A percentile compares a stretch with the other conserved stretches of the same genome.
Evolutionary conservation across 176 grass and related monocot genomes (phyloP).

Genomic region (Hsuehochloa calcarea): DNA sequence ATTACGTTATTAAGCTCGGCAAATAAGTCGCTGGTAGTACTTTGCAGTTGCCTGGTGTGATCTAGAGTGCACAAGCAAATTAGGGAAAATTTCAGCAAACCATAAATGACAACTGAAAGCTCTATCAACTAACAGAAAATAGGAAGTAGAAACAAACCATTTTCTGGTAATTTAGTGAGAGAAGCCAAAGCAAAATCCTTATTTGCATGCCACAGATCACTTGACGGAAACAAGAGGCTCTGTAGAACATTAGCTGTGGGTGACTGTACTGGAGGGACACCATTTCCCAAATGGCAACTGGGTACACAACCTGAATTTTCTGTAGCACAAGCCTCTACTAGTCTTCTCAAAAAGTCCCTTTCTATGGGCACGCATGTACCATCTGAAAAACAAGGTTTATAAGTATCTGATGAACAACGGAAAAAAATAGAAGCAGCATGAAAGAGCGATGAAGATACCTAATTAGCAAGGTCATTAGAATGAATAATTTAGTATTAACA

Average conservation of each 20-base stretch:
- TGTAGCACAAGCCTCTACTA: conserved; percentile 53
- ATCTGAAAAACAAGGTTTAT: conserved; percentile 41
- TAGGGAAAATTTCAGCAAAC: conserved; percentile 18
- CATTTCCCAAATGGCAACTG: conserved; percentile 41
- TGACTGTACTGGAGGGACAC: conserved; percentile 21
- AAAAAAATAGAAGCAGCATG: neutral
- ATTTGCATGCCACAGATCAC: conserved; percentile 47
- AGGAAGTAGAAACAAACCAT: conserved; percentile 40
- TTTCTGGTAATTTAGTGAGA: conserved; percentile 50
- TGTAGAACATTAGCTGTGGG: conserved; percentile 39
- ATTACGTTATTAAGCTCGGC: conserved; percentile 51
- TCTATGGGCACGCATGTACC: conserved; percentile 36
- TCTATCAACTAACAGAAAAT: neutral
- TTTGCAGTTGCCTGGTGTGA: conserved; percentile 33
- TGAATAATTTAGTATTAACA: neutral
- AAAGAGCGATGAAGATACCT: neutral
- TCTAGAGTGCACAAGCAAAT: conserved; percentile 43
- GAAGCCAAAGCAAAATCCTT: conserved; percentile 36
- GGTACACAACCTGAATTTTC: conserved; percentile 56
- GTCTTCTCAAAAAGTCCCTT: conserved; percentile 44
- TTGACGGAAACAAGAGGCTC: conserved; percentile 40
- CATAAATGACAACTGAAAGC: neutral
- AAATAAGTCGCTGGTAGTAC: conserved; percentile 29
- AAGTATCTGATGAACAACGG: neutral
- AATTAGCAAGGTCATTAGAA: neutral